Evolutionary conservation across 352 stramenopile genomes (phyloP).

Genomic region (Globisporangium recalcitrans): DNA sequence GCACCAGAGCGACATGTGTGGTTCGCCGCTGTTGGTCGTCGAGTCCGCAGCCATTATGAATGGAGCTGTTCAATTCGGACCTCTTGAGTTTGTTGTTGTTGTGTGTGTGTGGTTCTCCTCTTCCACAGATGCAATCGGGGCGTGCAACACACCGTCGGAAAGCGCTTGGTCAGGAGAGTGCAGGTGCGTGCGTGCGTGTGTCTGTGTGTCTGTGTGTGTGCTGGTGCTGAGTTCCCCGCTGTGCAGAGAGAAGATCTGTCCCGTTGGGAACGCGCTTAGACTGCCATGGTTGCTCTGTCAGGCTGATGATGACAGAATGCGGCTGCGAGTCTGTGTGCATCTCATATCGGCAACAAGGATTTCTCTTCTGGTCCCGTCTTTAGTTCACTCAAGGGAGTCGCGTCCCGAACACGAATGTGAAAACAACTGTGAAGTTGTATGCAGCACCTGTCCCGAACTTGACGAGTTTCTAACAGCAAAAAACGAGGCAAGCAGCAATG

Average conservation of each 20-base stretch:
- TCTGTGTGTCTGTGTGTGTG: neutral
- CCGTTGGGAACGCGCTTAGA: conserved; percentile 2
- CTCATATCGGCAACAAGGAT: conserved; percentile 6
- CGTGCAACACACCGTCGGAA: conserved; percentile 4
- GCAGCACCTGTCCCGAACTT: too few relatives aligned
- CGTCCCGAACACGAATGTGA: too few relatives aligned
- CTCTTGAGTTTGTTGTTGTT: neutral
- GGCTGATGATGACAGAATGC: conserved; percentile 3
- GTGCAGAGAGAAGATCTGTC: conserved; percentile 7
- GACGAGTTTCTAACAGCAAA: too few relatives aligned
- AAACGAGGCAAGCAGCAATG: neutral
- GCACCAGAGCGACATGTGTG: conserved; percentile 4
- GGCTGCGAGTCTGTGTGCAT: neutral
- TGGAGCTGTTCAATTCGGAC: neutral
- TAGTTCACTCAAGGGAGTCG: too few relatives aligned
- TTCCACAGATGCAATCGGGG: conserved; percentile 2
- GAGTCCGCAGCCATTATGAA: neutral
- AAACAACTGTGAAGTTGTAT: too few relatives aligned
- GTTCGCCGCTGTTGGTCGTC: neutral
- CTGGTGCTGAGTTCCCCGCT: conserved; percentile 4
- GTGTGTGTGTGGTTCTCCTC: conserved; percentile 3
- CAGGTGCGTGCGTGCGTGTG: neutral
- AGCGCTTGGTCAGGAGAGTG: neutral
- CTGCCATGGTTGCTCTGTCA: neutral
- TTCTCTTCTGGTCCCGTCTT: conserved; percentile 7